phyloP scores from a whole-genome alignment of 805 yeast genomes.

The Cephaloascus albidus region DNA sequence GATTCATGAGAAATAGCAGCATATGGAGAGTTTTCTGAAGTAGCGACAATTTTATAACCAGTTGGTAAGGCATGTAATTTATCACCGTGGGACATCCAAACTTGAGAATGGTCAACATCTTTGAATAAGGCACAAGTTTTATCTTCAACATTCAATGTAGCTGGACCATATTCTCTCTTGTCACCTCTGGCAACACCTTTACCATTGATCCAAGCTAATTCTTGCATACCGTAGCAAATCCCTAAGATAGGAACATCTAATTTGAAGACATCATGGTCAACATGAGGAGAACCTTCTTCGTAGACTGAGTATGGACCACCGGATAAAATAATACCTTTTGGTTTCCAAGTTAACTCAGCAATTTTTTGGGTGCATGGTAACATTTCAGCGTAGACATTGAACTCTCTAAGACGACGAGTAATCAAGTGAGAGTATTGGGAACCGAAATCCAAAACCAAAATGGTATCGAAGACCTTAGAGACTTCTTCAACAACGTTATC shows the following conservation, averaged over 20 bases:
- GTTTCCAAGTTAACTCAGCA: constrained; percentile 84
- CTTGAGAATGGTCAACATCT: constrained; percentile 89
- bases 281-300: constrained; percentile 94
- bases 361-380: constrained; percentile 98
- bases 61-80: constrained; percentile 84
- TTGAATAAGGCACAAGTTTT: constrained; percentile 61
- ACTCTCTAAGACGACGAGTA: constrained; percentile 95
- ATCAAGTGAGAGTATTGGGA: constrained; percentile 96
- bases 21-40: constrained; percentile 89
- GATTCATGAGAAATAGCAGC: constrained; percentile 81
- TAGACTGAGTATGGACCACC: constrained; percentile 99
- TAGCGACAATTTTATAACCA: constrained; percentile 83
- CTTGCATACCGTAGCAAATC: constrained; percentile 99
- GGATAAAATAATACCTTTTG: constrained; percentile 90
- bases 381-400: constrained; percentile 98
- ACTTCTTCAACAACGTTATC: constrained; percentile 38
- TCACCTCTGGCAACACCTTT: constrained; percentile 92
- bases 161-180: constrained; percentile 97
- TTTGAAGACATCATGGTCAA: constrained; percentile 87
- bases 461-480: constrained; percentile 88
- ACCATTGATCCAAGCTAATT: constrained; percentile 95
- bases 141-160: constrained; percentile 73
- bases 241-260: constrained; percentile 92
- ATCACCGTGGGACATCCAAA: constrained; percentile 99
- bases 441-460: constrained; percentile 94